These are phyloP conservation scores for Neopestalotiopsis sp. DNA, from an alignment of 2,329 filamentous ascomycete genomes.

Conservation along the genomic window DNA sequence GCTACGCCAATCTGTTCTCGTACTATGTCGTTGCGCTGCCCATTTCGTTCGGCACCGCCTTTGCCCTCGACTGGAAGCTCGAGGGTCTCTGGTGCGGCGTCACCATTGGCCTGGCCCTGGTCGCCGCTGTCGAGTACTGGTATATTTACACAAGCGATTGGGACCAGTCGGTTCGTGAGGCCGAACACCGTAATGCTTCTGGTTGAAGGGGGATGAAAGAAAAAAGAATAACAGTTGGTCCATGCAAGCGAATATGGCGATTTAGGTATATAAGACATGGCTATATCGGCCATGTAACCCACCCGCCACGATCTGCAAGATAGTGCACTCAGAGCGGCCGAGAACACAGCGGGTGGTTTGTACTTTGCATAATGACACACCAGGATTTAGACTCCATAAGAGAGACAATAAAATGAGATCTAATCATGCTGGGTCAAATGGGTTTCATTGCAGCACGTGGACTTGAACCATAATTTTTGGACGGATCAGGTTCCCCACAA, in stretches of 20 bases:
- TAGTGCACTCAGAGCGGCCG: neutral
- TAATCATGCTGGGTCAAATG: neutral
- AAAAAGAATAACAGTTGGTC: neutral
- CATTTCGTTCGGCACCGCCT: conserved; percentile 78
- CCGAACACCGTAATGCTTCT: conserved; percentile 55
- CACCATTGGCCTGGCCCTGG: conserved; percentile 71
- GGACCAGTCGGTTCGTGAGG: conserved; percentile 58
- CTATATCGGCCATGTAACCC: neutral
- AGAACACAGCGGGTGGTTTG: neutral
- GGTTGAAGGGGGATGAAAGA: conserved; percentile 35
- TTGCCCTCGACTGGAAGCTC: conserved; percentile 78
- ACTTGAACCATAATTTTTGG: neutral
- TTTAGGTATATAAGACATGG: neutral
- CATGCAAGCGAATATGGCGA: neutral
- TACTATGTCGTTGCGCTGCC: conserved; percentile 91
- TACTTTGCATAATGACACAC: neutral
- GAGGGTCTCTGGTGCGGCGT: conserved; percentile 83
- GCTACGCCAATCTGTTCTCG: conserved; percentile 83
- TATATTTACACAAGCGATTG: conserved; percentile 60
- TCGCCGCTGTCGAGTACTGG: conserved; percentile 58
- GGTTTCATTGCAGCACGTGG: neutral
- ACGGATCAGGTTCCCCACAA: neutral
- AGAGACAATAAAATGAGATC: neutral
- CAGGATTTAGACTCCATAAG: neutral
- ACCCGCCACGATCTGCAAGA: neutral